Percentiles rank a stretch among this genome's conserved stretches.
phyloP scores from a whole-genome alignment of 805 yeast species.

The Lipomyces yamanashiensis region DNA sequence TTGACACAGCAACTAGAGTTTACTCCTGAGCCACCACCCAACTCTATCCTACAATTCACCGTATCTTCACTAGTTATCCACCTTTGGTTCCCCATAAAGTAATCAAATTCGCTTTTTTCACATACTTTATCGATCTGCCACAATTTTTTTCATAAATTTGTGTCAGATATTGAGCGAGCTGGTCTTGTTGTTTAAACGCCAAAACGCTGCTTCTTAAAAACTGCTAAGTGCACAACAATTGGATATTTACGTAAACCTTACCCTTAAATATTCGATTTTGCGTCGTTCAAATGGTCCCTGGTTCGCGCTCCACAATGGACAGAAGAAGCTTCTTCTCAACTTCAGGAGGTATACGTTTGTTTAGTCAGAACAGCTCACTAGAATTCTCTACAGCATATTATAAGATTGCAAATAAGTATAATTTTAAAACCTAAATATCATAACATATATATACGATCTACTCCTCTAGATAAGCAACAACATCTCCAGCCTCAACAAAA shows the following conservation, averaged over 20 bases:
- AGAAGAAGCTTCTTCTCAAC: too few relatives aligned
- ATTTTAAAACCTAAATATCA: background rate
- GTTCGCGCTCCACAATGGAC: too few relatives aligned
- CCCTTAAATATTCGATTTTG: background rate
- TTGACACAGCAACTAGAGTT: background rate
- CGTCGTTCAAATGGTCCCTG: background rate
- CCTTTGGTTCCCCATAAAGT: background rate
- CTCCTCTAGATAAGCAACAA: slow-evolving; percentile 71
- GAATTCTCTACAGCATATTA: background rate
- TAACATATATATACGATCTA: background rate
- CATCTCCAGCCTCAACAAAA: slow-evolving; percentile 95
- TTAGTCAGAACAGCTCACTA: too few relatives aligned
- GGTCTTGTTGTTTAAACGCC: background rate
- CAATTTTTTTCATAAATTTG: slow-evolving; percentile 4
- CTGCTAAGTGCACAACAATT: background rate
- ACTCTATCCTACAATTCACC: background rate
- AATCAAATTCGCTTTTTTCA: background rate
- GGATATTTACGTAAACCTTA: background rate
- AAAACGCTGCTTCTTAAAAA: background rate
- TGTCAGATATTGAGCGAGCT: background rate
- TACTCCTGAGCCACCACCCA: background rate
- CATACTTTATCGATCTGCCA: background rate
- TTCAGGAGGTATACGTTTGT: too few relatives aligned
- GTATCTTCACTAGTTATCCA: background rate
- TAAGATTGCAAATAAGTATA: background rate